Conservation (phyloP, 2,329 filamentous ascomycete species). For the Diplodia intermedia region DNA sequence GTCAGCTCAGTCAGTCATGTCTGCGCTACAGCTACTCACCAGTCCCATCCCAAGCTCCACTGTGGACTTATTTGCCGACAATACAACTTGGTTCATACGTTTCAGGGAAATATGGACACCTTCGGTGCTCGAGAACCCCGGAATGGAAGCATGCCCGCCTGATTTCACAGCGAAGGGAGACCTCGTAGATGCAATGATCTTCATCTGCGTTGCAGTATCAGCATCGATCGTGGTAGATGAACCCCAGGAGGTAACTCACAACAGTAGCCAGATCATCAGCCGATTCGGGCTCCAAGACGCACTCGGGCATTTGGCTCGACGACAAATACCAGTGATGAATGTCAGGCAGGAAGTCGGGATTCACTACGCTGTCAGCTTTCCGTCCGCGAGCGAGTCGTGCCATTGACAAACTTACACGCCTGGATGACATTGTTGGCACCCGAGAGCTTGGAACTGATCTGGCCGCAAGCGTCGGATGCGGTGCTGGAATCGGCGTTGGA, state of each 20-base stretch:
- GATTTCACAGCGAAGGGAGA: conserved; percentile 9
- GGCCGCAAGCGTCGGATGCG: not conserved
- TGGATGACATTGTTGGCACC: conserved; percentile 2
- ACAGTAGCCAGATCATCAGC: conserved; percentile 4
- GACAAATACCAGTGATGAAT: conserved; percentile 25
- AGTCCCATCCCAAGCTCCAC: conserved; percentile 16
- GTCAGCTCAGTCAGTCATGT: not conserved
- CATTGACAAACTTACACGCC: not conserved
- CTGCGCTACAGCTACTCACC: not conserved
- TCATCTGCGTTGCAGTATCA: not conserved
- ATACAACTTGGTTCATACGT: conserved; percentile 7
- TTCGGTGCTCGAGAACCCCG: conserved; percentile 6
- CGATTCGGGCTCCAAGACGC: not conserved
- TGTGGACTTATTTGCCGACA: not conserved
- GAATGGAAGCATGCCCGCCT: conserved; percentile 5
- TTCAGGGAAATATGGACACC: conserved; percentile 21
- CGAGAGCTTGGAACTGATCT: conserved; percentile 9
- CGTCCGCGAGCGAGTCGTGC: not conserved
- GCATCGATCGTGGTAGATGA: not conserved
- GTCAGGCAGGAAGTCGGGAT: not conserved
- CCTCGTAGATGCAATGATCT: not conserved
- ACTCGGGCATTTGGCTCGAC: not conserved
- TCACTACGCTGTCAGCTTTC: not conserved
- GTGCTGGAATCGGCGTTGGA: not conserved
- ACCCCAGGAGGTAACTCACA: not conserved